Base-by-base conservation (phyloP, 768 basidiomycete genomes). In the Podaxis sp. region DNA sequence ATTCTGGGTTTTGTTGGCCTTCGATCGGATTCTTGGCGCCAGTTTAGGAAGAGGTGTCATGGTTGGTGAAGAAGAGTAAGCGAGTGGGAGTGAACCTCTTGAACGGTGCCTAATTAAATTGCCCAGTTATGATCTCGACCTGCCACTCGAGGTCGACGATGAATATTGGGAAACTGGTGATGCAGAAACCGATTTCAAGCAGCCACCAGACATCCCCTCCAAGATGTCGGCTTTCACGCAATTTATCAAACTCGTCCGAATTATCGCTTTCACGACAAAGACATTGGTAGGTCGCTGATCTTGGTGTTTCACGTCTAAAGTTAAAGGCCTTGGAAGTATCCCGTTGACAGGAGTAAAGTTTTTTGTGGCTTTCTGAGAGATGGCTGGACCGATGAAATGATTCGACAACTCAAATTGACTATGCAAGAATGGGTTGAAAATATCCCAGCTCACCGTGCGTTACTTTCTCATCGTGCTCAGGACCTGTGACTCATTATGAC, bases 61-160 rank as follows among this genome's bases (percentile, higher is more conserved):
- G 38, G 70, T 84, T 38, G 80, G 80, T 27, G 86, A 89, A 69
- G 89, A 89, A 76, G 89, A 90, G 88, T 90, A 64, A 74, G 83
- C 70, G 12, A 17, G 43, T 33, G 13, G 25, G 11, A 13, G 6
- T 4, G 19, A 1, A 41, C 52, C 51, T 38, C 56, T 62, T 56
- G 57, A 12, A 19, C 33, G 22, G 17, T 27, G 47, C 57, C 43
- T 61, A 57, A 63, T 50, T 51, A 46, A n/a, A 36, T 43, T 41
- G 64, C n/a, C 15, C 65, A 94, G 93, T 71, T 93, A 92, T 70
- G 94, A 96, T 70, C 76, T 89, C 27, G 93, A 93, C 51, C 75
- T 91, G 37, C 91, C 91, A 43, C 79, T 91, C 12, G 91, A 93
- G 71, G 88, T 94, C 13, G 91, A 96, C 66, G 88, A 90, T 67